Evolutionary conservation across 2,329 filamentous ascomycete genomes (phyloP).

Genomic region (Didymella pomorum): DNA sequence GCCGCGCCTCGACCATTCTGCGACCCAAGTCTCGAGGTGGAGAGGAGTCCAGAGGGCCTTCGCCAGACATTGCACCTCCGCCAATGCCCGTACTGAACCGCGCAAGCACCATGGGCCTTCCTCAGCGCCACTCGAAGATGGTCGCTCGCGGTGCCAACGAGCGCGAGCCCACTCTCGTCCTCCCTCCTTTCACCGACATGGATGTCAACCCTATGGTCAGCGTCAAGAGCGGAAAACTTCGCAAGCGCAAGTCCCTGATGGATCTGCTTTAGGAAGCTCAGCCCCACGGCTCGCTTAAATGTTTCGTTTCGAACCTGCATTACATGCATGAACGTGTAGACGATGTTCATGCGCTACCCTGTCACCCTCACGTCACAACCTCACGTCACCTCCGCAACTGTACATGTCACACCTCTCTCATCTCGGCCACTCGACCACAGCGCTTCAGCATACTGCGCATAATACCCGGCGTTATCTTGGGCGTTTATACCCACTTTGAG

Average conservation of each 20-base stretch:
- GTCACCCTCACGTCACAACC: constrained; percentile 12
- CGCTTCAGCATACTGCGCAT: constrained; percentile 23
- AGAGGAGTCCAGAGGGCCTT: constrained; percentile 27
- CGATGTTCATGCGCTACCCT: constrained; percentile 24
- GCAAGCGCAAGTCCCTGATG: constrained; percentile 51
- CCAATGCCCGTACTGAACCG: constrained; percentile 30
- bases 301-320: constrained; percentile 30
- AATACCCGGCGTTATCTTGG: constrained; percentile 26
- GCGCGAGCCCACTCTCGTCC: constrained; percentile 44
- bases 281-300: constrained; percentile 23
- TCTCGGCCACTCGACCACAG: constrained; percentile 18
- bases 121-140: constrained; percentile 35
- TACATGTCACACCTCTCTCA: constrained; percentile 18
- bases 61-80: constrained; percentile 36
- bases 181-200: constrained; percentile 44
- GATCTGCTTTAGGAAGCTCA: constrained; percentile 38
- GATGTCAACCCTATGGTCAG: constrained; percentile 26
- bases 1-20: constrained; percentile 43
- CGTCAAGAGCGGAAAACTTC: constrained; percentile 40
- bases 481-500: constrained; percentile 11
- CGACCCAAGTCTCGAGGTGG: constrained; percentile 35
- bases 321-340: constrained; percentile 26
- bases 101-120: constrained; percentile 23
- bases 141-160: constrained; percentile 48
- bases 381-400: constrained; percentile 17